Conservation (phyloP, 176 grass and related monocot species). For the Cenchrus americanus region DNA sequence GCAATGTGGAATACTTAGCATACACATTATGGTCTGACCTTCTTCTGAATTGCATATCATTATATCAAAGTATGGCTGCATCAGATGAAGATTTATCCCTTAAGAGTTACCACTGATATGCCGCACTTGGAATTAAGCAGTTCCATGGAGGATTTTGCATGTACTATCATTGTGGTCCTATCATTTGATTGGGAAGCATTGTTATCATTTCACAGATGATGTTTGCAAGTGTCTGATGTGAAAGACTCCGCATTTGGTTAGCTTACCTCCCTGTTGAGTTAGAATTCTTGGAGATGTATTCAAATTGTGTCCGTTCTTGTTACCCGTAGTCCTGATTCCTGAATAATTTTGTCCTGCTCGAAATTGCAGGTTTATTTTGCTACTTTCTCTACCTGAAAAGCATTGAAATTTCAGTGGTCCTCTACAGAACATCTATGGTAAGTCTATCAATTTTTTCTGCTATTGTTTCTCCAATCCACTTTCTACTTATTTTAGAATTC, state of each 20-base stretch:
- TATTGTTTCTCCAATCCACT: background rate
- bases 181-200: slow-evolving; percentile 35
- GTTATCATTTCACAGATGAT: slow-evolving; percentile 41
- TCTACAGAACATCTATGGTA: slow-evolving; percentile 53
- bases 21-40: background rate
- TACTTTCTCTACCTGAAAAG: slow-evolving; percentile 50
- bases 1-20: background rate
- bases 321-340: background rate
- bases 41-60: background rate
- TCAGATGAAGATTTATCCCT: background rate
- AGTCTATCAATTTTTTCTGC: slow-evolving; percentile 3
- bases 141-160: slow-evolving; percentile 11
- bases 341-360: slow-evolving; percentile 19
- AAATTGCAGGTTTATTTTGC: slow-evolving; percentile 56
- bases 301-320: background rate
- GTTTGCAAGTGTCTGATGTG: slow-evolving; percentile 25
- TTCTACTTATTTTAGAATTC: background rate
- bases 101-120: slow-evolving; percentile 17
- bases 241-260: slow-evolving; percentile 24
- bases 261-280: slow-evolving; percentile 35
- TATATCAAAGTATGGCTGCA: background rate
- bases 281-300: background rate
- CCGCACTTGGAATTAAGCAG: slow-evolving; percentile 25
- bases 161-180: slow-evolving; percentile 26
- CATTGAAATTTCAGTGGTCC: slow-evolving; percentile 41